These are phyloP conservation scores for Podospora pseudocomata DNA, from an alignment of 495 filamentous ascomycete genomes.

Conservation along the genomic window DNA sequence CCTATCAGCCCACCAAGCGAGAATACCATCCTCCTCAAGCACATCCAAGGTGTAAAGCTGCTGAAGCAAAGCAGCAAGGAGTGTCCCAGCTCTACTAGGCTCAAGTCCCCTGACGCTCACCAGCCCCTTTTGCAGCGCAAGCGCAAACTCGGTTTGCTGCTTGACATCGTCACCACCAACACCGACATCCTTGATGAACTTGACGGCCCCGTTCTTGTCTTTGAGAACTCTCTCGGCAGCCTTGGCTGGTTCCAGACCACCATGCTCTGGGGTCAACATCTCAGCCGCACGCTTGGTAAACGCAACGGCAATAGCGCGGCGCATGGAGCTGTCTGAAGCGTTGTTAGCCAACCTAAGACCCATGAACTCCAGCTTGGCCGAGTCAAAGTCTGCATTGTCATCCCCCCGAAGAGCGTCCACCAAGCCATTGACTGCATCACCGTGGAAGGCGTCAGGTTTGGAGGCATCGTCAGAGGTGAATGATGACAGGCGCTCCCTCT, in stretches of 20 bases:
- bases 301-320: conserved; percentile 76
- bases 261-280: conserved; percentile 57
- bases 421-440: conserved; percentile 79
- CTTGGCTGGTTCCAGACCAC: conserved; percentile 52
- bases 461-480: conserved; percentile 50
- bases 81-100: conserved; percentile 48
- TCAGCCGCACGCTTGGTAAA: conserved; percentile 79
- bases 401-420: conserved; percentile 65
- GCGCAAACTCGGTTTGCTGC: conserved; percentile 76
- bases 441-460: conserved; percentile 67
- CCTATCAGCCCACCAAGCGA: conserved; percentile 82
- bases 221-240: conserved; percentile 60
- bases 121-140: conserved; percentile 77
- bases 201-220: conserved; percentile 42
- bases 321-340: conserved; percentile 81
- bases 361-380: conserved; percentile 85
- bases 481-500: conserved; percentile 46
- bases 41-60: conserved; percentile 80
- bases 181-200: conserved; percentile 52
- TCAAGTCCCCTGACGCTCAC: conserved; percentile 52
- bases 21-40: conserved; percentile 81
- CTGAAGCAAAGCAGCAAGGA: conserved; percentile 73
- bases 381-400: conserved; percentile 68
- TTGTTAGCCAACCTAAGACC: conserved; percentile 83
- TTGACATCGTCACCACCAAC: conserved; percentile 45